These are phyloP conservation scores for Naegleria gruberi DNA, from an alignment of 208 protist species.

Conservation along the genomic window DNA sequence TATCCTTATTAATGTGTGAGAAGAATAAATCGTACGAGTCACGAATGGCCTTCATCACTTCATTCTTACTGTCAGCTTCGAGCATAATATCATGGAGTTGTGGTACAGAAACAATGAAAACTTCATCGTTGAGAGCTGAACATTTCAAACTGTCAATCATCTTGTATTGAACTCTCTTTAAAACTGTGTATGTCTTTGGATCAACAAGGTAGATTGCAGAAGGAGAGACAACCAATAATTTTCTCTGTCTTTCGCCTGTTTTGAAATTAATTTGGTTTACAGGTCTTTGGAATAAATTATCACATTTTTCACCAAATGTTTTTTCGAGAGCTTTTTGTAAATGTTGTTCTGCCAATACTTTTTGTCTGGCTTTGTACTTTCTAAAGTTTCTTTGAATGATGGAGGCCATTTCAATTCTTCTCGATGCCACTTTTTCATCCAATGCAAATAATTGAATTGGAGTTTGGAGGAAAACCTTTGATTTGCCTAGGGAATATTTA, in stretches of 20 bases:
- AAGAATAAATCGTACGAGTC: not conserved
- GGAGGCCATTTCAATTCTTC: conserved; percentile 1
- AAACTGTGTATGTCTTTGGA: not conserved
- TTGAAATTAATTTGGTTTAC: not conserved
- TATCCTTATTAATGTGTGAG: not conserved
- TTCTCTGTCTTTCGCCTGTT: not conserved
- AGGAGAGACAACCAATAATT: not conserved
- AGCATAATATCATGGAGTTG: not conserved
- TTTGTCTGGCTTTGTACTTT: not conserved
- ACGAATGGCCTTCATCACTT: conserved; percentile 9
- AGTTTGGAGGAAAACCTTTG: conserved; percentile 2
- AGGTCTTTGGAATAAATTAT: not conserved
- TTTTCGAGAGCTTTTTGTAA: not conserved
- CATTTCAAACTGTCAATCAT: not conserved
- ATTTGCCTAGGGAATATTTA: not conserved
- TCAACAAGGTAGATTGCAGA: not conserved
- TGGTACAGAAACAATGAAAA: not conserved
- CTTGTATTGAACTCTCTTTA: not conserved
- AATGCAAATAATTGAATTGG: conserved; percentile 10
- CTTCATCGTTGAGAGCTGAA: not conserved
- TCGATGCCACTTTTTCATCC: conserved; percentile 2
- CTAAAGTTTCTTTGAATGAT: conserved; percentile 14
- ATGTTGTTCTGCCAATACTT: not conserved
- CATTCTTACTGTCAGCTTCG: conserved; percentile 14
- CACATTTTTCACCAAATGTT: not conserved